Evolutionary conservation across 1,284 basidiomycete genomes (phyloP), one percentile per base, ranked within the genome.

Genomic region (Apiotrichum laibachii): DNA sequence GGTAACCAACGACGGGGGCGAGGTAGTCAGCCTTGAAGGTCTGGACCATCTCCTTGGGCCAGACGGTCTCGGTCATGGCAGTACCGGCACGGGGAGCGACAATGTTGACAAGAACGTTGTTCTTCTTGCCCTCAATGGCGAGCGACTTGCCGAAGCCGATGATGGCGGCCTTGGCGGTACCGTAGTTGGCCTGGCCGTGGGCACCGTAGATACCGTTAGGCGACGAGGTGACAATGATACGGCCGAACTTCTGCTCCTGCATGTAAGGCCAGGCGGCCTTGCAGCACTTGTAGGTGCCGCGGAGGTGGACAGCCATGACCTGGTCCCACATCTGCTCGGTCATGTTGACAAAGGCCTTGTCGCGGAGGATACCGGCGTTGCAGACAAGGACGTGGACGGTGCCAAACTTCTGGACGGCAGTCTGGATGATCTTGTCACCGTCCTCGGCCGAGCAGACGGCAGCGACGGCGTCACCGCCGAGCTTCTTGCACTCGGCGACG

Each of bases 221-320:
- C 7, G 94, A 98, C 59, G 88, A 86, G 33, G 94, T 98, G 55
- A 91, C 96, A 59, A 99, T 84, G 72, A 99, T 95, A 59, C 96
- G 87, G 37, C 96, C 95, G 75, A 89, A 98, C 80, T 93, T 94
- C 76, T 99, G 96, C 80, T 95, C 89, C 78, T 90, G 88, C 84
- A 99, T 97, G 72, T 92, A 83, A 5, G 95, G 93, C 96, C 94
- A 99, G 40, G 92, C 90, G 15, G 95, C 95, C 76, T 96, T 92
- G 57, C 86, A 88, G 70, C 89, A 91, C 87, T 90, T 86, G 66
- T 81, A 85, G 18, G 83, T 84, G 42, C 83, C 83, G 54, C 80
- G 73, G 53, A 98, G 82, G 79, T 98, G 94, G 34, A 98, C 86
- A 57, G 86, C 85, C 65, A 97, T 80, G 49, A 98, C 93, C 57